Base-by-base conservation (phyloP, 306 rosid species). In the Cucumis cinereus region DNA sequence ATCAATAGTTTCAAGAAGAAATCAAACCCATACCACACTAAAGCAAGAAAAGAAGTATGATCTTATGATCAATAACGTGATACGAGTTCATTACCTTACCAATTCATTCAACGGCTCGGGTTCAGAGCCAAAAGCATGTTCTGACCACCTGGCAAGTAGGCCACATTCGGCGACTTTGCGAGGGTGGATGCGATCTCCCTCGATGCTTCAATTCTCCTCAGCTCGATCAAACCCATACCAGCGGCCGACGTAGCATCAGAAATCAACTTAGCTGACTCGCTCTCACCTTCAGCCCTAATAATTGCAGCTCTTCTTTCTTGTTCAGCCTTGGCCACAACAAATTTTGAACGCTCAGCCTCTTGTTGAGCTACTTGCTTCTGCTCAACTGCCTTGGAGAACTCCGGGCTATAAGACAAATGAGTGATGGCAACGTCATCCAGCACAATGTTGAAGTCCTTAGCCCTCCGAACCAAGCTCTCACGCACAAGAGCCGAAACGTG, bases 301-400 rank as follows among this genome's bases (percentile, higher is more conserved):
- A 94, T 91, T 0, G 96, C 94, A 0, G 98, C 98, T 13, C 98
- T 76, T 54, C 96, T 79, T 86, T 94, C 97, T 85, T 94, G 98
- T 84, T 91, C 98, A 0, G 98, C 90, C 89, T 94, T 94, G 35
- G 93, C 93, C 81, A 94, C 98, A 5, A 94, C 90, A 24, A 88
- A 94, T 80, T 91, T 94, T 4, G 97, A 91, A 61, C 98, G 70
- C 88, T 91, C 98, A 0, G 97, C 98, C 86, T 94, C 98, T 82
- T 94, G 97, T 83, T 94, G 97, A 1, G 97, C 97, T 79, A 94
- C 97, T 86, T 94, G 98, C 85, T 94, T 91, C 87, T 89, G 92
- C 85, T 92, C 96, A 11, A 92, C 95, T 4, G 98, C 98, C 63
- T 91, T 84, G 0, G 98, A 92, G 77, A 92, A 92, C 55, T 92